Conservation (phyloP, 1,284 basidiomycete genomes). For the Boletus hoseneyae region DNA sequence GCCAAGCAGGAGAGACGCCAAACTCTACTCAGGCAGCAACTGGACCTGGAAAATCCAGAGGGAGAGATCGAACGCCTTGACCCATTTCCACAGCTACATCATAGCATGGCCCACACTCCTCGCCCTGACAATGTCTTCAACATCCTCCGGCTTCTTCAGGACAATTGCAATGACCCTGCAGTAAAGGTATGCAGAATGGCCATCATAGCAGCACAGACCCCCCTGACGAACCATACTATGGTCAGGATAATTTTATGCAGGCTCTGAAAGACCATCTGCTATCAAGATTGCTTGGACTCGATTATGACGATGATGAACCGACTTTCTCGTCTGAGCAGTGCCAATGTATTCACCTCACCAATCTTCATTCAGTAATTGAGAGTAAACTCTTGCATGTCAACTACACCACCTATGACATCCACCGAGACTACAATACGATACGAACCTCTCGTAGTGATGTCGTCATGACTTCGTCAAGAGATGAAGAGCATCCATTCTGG, state of each 20-base stretch:
- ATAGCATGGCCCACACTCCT: background rate
- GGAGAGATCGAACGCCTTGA: background rate
- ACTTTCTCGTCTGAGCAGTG: background rate
- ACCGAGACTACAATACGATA: constrained; percentile 36
- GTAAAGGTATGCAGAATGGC: background rate
- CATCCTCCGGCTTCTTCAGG: background rate
- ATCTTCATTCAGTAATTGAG: background rate
- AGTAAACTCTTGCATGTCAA: background rate
- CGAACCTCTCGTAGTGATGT: constrained; percentile 26
- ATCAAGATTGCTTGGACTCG: background rate
- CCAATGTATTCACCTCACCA: background rate
- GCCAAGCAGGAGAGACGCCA: background rate
- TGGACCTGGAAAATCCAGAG: background rate
- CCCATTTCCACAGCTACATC: background rate
- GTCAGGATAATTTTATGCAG: background rate
- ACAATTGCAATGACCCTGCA: background rate
- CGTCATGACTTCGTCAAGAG: constrained; percentile 35
- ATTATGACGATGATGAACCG: background rate
- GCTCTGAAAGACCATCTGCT: constrained; percentile 2
- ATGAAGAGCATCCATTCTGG: constrained; percentile 23
- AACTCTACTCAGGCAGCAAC: background rate
- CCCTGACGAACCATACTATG: no score
- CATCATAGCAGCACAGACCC: no score
- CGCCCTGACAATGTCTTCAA: constrained; percentile 1
- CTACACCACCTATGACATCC: constrained; percentile 15